Percentiles rank a stretch among this genome's conserved stretches.
phyloP scores from a whole-genome alignment of 1,284 basidiomycete species.

The Anthracocystis walkeri region DNA sequence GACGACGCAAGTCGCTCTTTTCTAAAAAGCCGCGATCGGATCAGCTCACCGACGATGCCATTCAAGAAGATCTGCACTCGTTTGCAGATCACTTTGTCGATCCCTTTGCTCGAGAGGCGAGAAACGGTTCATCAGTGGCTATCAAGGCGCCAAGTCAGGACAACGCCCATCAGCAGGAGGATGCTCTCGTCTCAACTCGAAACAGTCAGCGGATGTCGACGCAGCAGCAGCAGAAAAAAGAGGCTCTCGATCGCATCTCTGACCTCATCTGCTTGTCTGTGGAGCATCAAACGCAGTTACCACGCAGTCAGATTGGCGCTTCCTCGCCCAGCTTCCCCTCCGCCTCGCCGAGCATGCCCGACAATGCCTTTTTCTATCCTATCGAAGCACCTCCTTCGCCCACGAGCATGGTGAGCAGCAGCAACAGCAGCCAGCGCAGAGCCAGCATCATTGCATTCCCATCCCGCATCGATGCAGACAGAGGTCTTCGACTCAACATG shows the following conservation, averaged over 20 bases:
- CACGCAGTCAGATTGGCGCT: conserved; percentile 8
- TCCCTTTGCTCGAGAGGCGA: conserved; percentile 16
- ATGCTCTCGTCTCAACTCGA: neutral
- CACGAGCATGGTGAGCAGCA: conserved; percentile 5
- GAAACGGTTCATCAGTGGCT: neutral
- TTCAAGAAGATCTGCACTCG: neutral
- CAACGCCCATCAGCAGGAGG: neutral
- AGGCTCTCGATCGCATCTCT: conserved; percentile 35
- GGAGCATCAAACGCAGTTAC: conserved; percentile 16
- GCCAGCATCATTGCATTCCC: conserved; percentile 24
- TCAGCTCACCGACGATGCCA: conserved; percentile 1
- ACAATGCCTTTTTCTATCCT: conserved; percentile 26
- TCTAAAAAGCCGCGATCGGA: conserved; percentile 26
- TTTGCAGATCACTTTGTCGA: conserved; percentile 15
- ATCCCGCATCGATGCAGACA: neutral
- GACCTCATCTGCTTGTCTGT: conserved; percentile 36
- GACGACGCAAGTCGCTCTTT: conserved; percentile 35
- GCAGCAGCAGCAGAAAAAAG: conserved; percentile 28
- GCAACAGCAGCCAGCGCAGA: conserved; percentile 6
- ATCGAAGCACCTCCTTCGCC: conserved; percentile 24
- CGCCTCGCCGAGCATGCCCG: conserved; percentile 20
- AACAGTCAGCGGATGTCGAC: conserved; percentile 16
- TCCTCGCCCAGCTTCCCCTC: conserved; percentile 16
- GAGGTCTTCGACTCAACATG: neutral
- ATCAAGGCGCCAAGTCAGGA: neutral